These are phyloP conservation scores for Lenwebbia sp. DNA, from an alignment of 345 rosid genomes.

Conservation along the genomic window DNA sequence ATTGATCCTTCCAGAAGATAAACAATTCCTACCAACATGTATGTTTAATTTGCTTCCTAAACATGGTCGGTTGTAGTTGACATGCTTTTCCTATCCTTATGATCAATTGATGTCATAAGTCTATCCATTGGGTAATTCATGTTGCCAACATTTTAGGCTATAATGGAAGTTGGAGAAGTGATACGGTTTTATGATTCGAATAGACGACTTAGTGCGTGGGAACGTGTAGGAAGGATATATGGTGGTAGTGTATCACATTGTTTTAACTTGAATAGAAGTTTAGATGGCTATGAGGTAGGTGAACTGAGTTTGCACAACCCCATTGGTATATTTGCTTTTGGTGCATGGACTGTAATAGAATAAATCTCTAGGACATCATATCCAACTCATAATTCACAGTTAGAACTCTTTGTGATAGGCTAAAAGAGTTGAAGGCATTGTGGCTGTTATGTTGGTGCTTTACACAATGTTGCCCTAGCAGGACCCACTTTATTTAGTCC, in stretches of 20 bases:
- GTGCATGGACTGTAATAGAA: too few relatives aligned
- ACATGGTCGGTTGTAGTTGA: background rate
- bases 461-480: too few relatives aligned
- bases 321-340: background rate
- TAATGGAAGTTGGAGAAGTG: constrained; percentile 76
- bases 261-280: constrained; percentile 61
- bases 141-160: constrained; percentile 32
- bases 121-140: too few relatives aligned
- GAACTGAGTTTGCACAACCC: background rate
- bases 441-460: too few relatives aligned
- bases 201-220: constrained; percentile 69
- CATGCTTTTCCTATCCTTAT: background rate
- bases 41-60: background rate
- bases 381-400: too few relatives aligned
- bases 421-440: too few relatives aligned
- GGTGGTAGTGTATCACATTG: constrained; percentile 61
- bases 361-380: too few relatives aligned
- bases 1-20: constrained; percentile 61
- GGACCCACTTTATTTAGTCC: too few relatives aligned
- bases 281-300: constrained; percentile 42
- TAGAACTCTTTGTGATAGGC: too few relatives aligned
- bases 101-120: too few relatives aligned
- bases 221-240: constrained; percentile 64
- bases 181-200: constrained; percentile 77
- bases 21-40: constrained; percentile 80